Base-by-base conservation (phyloP, 83 land plant species). In the Picea abies region DNA sequence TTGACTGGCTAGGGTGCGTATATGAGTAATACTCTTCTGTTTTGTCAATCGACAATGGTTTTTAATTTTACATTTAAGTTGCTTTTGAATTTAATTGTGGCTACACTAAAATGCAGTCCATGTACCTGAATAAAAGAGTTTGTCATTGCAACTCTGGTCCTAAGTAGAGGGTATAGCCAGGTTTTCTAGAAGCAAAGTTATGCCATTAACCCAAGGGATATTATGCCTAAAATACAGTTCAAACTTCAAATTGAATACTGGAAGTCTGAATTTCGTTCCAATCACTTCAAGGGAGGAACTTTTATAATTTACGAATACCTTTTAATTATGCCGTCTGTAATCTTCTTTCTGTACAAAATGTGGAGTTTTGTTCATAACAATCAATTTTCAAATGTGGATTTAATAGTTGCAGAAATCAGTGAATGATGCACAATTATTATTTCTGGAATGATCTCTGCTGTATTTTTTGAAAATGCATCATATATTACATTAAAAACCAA, bases 1-100 rank as follows among this genome's bases (percentile, higher is more conserved):
- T 89, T 82, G 91, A 93, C 82, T 93, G 95, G 95, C 90, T 91
- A 22, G 95, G 95, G 95, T 93, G 90, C 56, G 72, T 25, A 35
- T 60, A 37, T 41, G n/a, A 25, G 5, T 76, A 41, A 17, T 76
- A 73, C 58, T 39, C 44, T 76, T 62, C 75, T 23, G 19, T 47
- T 32, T 71, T 39, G 4, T 5, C 11, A 71, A 39, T 68, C 17
- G 8, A n/a, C 10, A 19, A 71, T 71, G 76, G 14, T 29, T 49
- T 49, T 49, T 49, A 9, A 49, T 49, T 49, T 49, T 49, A 49
- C 12, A 14, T 67, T 67, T n/a, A 25, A 67, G 23, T 71, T 35
- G 76, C 11, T 3, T 19, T 20, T 29, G 37, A 22, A 68, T 4
- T 68, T 22, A 1, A 29, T 15, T 68, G 72, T 8, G 41, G 32